phyloP scores from a whole-genome alignment of 1,284 basidiomycete species.

The Quambalaria eucalypti region DNA sequence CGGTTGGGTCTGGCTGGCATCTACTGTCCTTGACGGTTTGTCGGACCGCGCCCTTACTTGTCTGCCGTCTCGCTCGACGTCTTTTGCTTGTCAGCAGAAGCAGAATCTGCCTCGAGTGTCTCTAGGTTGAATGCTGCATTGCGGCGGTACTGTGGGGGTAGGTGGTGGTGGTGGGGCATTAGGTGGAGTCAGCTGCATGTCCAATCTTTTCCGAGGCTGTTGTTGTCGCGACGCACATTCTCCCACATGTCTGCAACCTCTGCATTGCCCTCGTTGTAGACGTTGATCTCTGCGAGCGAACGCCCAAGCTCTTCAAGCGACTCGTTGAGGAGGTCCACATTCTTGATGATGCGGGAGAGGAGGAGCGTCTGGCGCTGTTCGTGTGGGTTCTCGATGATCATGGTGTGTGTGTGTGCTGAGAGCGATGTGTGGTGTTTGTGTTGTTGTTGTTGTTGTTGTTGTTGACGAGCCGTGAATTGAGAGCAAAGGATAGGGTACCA shows the following conservation, averaged over 20 bases:
- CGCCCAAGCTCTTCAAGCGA: conserved; percentile 62
- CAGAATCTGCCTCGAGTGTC: conserved; percentile 20
- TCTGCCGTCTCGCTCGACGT: not conserved
- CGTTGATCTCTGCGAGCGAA: conserved; percentile 54
- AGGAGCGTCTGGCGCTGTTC: conserved; percentile 81
- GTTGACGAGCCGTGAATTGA: too few species aligned
- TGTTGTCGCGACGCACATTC: conserved; percentile 28
- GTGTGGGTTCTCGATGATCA: conserved; percentile 1
- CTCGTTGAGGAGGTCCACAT: conserved; percentile 57
- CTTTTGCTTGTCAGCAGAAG: conserved; percentile 1
- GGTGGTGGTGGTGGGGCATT: not conserved
- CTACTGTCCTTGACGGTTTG: too few species aligned
- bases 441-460: too few species aligned
- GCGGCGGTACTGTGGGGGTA: conserved; percentile 24
- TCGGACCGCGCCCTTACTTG: too few species aligned
- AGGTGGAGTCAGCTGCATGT: not conserved
- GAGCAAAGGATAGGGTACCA: too few species aligned
- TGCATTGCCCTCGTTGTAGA: conserved; percentile 37
- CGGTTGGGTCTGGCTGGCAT: too few species aligned
- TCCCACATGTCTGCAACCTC: conserved; percentile 41
- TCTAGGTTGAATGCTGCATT: conserved; percentile 43
- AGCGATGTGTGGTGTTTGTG: not conserved
- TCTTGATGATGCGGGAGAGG: conserved; percentile 79
- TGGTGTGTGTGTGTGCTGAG: not conserved
- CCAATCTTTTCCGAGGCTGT: not conserved